A percentile compares a stretch with the other conserved stretches of the same genome.
Conservation (phyloP, 2,329 filamentous ascomycete genomes). For the Penicillium expansum region DNA sequence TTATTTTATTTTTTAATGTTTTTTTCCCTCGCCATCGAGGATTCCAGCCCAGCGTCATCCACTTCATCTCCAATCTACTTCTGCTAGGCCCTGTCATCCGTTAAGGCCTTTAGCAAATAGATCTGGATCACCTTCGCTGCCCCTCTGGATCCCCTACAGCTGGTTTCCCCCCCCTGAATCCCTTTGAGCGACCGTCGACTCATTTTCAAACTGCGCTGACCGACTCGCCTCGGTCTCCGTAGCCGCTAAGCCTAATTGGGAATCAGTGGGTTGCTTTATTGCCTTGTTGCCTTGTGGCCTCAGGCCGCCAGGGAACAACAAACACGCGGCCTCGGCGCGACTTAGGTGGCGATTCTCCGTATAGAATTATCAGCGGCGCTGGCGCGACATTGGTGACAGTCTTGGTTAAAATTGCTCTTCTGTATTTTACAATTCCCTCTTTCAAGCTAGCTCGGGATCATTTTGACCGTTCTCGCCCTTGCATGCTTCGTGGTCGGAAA, state of each 20-base stretch:
- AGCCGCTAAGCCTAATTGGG: conserved; percentile 24
- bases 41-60: conserved; percentile 26
- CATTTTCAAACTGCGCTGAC: conserved; percentile 24
- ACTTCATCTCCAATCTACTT: conserved; percentile 23
- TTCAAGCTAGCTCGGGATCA: background rate
- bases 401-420: background rate
- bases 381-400: conserved; percentile 12
- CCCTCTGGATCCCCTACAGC: conserved; percentile 7
- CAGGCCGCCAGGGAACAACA: conserved; percentile 23
- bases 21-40: conserved; percentile 22
- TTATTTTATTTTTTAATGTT: conserved; percentile 22
- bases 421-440: background rate
- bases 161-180: conserved; percentile 20
- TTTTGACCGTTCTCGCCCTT: conserved; percentile 4
- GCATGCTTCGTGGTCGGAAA: conserved; percentile 16
- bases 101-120: conserved; percentile 6
- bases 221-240: conserved; percentile 22
- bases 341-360: conserved; percentile 12
- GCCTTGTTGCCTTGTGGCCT: conserved; percentile 16
- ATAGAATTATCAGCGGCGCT: conserved; percentile 11
- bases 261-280: background rate
- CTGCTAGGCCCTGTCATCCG: conserved; percentile 10
- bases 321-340: conserved; percentile 26
- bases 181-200: conserved; percentile 19
- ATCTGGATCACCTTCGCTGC: conserved; percentile 2